A percentile compares a stretch with the other conserved stretches of the same genome.
Conservation (phyloP, 2,329 filamentous ascomycete genomes). For the Diaporthe caulivora region DNA sequence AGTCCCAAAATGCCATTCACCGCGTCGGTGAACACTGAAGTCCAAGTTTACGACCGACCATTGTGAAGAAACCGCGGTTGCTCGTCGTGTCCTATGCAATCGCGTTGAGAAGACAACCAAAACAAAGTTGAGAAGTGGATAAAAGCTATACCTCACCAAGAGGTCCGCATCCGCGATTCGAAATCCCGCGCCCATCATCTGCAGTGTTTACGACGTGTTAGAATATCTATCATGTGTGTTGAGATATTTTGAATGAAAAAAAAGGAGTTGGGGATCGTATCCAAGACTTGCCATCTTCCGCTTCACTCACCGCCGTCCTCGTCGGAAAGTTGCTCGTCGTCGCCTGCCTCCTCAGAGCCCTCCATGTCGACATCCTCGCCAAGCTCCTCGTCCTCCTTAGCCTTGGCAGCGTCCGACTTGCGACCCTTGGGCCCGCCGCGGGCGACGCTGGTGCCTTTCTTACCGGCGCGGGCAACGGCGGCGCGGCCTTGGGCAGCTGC, state of each 20-base stretch:
- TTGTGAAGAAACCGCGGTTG: slow-evolving; percentile 33
- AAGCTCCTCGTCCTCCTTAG: slow-evolving; percentile 25
- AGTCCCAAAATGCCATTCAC: not conserved
- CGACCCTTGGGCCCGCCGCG: slow-evolving; percentile 25
- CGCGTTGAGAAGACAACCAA: slow-evolving; percentile 31
- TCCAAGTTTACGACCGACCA: slow-evolving; percentile 35
- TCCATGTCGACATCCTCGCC: slow-evolving; percentile 33
- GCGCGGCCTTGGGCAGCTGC: slow-evolving; percentile 2
- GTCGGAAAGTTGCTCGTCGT: slow-evolving; percentile 22
- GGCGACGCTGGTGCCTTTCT: slow-evolving; percentile 11
- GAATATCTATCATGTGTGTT: not conserved
- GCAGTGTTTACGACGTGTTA: slow-evolving; percentile 1
- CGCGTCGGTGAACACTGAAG: slow-evolving; percentile 14
- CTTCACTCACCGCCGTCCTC: slow-evolving; percentile 39
- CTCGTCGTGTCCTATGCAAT: slow-evolving; percentile 26
- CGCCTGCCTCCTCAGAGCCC: slow-evolving; percentile 6
- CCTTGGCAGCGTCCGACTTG: slow-evolving; percentile 23
- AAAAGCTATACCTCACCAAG: slow-evolving; percentile 31
- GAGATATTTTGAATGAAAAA: not conserved
- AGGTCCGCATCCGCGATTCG: slow-evolving; percentile 28
- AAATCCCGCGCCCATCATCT: not conserved
- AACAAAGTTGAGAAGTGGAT: slow-evolving; percentile 5
- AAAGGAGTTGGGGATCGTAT: slow-evolving; percentile 3
- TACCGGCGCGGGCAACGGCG: not conserved
- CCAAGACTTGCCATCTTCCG: slow-evolving; percentile 37